Base-by-base conservation (phyloP, 139 green algal genomes). In the Chlorella sorokiniana region DNA sequence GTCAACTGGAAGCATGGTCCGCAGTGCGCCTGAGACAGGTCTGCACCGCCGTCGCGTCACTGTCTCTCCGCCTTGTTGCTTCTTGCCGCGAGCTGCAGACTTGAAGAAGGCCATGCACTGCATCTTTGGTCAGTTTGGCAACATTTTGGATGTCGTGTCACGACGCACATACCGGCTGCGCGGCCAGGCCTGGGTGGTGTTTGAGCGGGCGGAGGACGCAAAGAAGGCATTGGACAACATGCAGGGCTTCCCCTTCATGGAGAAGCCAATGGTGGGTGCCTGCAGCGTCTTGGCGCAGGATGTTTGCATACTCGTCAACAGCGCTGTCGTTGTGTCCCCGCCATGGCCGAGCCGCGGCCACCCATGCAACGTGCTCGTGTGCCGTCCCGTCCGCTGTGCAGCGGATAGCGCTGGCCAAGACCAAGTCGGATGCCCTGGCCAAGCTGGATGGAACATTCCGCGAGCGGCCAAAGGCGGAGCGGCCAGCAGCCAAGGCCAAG, bases 241-340 rank as follows among this genome's bases (percentile, higher is more conserved):
- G 93, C 94, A 99, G 76, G 95, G 92, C 29, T 99, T 99, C 85
- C 96, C 95, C 0, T 99, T 99, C 89, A 98, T 96, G 65, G 95
- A 98, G 65, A 99, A 99, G 89, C 93, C 96, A 14, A 95, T 99
- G 83, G 92, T 97, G 80, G 83, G 91, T 78, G n/a, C 41, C 59
- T 14, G 4, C 35, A 4, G 31, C 35, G 23, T 0, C 33, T 25
- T 35, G 68, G n/a, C n/a, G 37, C 14, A 31, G 8, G 10, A 3
- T 35, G 59, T 27, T 65, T 65, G 59, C 59, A 11, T 65, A 25
- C 59, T 8, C 35, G 25, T 27, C 29, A n/a, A 10, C 8, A n/a
- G 27, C 25, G 59, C 11, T 37, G 59, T 18, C 4, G 11, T 9
- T 11, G n/a, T n/a, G n/a, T n/a, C n/a, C n/a, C n/a, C n/a, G n/a